A percentile compares a stretch with the other conserved stretches of the same genome.
phyloP scores from a whole-genome alignment of 2,329 filamentous ascomycete genomes.

The Diaporthe sp. region DNA sequence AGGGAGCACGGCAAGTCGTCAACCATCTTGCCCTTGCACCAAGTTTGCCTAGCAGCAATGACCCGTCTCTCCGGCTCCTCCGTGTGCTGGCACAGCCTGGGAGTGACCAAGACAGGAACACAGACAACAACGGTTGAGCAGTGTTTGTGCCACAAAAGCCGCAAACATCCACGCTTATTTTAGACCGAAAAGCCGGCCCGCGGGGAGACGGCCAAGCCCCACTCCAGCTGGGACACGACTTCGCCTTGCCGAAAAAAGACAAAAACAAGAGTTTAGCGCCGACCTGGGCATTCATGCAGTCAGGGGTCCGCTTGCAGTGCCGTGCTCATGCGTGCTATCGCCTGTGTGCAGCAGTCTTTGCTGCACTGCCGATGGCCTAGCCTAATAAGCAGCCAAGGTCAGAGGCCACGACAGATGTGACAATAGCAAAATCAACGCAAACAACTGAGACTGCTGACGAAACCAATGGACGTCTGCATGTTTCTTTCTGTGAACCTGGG shows the following conservation, averaged over 20 bases:
- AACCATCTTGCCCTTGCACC: too few species aligned
- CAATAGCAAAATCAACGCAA: not conserved
- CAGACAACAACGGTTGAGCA: not conserved
- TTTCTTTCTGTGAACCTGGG: not conserved
- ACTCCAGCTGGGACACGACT: not conserved
- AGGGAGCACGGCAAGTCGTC: not conserved
- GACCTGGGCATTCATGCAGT: conserved; percentile 15
- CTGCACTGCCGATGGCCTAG: too few species aligned
- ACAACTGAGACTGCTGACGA: not conserved
- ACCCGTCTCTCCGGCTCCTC: not conserved
- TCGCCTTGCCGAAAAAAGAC: conserved; percentile 8
- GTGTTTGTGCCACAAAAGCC: not conserved
- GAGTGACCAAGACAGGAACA: not conserved
- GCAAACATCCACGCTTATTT: conserved; percentile 14
- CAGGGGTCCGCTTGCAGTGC: conserved; percentile 8
- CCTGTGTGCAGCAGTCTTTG: too few species aligned
- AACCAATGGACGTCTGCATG: not conserved
- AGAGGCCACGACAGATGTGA: not conserved
- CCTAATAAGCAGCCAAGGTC: not conserved
- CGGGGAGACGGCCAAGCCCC: not conserved
- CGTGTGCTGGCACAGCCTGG: not conserved
- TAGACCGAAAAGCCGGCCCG: not conserved
- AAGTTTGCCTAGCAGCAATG: too few species aligned
- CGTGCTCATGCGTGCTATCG: not conserved
- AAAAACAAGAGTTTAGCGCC: conserved; percentile 20